Evolutionary conservation across 345 rosid genomes (phyloP).

Genomic region (Brassica carinata): DNA sequence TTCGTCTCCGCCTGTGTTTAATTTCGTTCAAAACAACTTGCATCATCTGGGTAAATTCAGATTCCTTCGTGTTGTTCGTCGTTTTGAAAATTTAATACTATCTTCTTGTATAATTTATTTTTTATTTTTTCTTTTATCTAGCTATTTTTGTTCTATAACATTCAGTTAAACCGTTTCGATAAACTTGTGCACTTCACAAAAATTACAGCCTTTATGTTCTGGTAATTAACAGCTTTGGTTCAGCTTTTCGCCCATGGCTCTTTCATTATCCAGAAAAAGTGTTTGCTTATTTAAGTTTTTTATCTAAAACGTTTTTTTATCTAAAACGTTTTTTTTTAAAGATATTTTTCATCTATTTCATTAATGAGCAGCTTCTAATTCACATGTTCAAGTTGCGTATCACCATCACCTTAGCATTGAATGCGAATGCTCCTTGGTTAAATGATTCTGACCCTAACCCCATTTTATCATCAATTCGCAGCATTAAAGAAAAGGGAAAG

Average conservation of each 20-base stretch:
- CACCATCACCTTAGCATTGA: slow-evolving; percentile 4
- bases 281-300: slow-evolving; percentile 8
- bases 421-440: background rate
- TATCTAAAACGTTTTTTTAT: background rate
- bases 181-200: background rate
- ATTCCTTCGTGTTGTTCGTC: background rate
- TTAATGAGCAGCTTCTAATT: slow-evolving; percentile 3
- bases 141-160: background rate
- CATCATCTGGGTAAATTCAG: slow-evolving; percentile 14
- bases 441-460: slow-evolving; percentile 19
- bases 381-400: slow-evolving; percentile 30
- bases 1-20: background rate
- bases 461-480: slow-evolving; percentile 33
- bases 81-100: no score
- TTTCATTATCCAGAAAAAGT: background rate
- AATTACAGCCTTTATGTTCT: background rate
- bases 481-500: slow-evolving; percentile 25
- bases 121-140: background rate
- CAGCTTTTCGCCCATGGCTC: slow-evolving; percentile 8
- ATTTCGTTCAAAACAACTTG: background rate
- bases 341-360: background rate
- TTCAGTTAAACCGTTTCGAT: background rate
- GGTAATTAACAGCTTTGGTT: slow-evolving; percentile 26
- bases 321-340: background rate
- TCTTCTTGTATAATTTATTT: background rate